These are phyloP conservation scores for Angomonas deanei DNA, from an alignment of 208 protist genomes.

Conservation along the genomic window DNA sequence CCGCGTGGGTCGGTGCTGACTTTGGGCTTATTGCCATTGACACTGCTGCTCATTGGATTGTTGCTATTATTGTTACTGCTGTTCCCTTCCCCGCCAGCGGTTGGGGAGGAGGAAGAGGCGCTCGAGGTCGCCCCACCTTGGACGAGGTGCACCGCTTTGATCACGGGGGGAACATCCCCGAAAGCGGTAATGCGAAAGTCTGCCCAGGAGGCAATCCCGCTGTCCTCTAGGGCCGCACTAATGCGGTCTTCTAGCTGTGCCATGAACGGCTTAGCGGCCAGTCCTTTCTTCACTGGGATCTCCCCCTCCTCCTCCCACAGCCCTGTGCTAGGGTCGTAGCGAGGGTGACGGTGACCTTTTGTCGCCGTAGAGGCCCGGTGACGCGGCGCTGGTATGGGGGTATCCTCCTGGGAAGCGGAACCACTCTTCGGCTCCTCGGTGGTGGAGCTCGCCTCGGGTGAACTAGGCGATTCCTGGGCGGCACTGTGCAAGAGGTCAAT, in stretches of 20 bases:
- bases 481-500: constrained; percentile 45
- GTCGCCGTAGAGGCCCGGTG: not conserved
- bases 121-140: constrained; percentile 17
- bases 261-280: constrained; percentile 16
- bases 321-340: not conserved
- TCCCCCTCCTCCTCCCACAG: constrained; percentile 4
- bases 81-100: not conserved
- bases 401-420: not conserved
- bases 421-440: not conserved
- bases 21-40: not conserved
- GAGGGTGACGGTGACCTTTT: not conserved
- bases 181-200: constrained; percentile 59
- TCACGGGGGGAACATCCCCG: constrained; percentile 44
- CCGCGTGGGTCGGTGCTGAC: too few species aligned
- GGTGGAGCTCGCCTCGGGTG: not conserved
- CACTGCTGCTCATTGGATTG: not conserved
- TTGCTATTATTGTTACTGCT: constrained; percentile 1
- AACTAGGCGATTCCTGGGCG: not conserved
- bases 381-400: not conserved
- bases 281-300: not conserved
- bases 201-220: constrained; percentile 63
- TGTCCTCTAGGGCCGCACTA: constrained; percentile 72
- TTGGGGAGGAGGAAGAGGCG: too few species aligned
- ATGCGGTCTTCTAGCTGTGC: constrained; percentile 63
- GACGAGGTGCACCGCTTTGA: constrained; percentile 61